Evolutionary conservation across 306 rosid genomes (phyloP).

Genomic region (Castanopsis chinensis): DNA sequence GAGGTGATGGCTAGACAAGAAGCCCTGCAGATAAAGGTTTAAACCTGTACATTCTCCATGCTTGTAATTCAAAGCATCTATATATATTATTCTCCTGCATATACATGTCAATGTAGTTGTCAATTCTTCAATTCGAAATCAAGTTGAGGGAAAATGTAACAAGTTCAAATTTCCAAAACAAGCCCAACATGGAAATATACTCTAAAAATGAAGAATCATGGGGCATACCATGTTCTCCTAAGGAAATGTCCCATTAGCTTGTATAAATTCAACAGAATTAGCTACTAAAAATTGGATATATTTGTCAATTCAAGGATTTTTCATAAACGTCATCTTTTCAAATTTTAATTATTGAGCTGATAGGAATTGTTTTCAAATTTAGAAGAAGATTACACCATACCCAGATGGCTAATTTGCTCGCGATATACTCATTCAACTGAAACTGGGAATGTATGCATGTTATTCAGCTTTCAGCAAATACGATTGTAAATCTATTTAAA

Average conservation of each 20-base stretch:
- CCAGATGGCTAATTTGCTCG: neutral
- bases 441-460: neutral
- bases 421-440: neutral
- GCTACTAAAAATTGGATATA: neutral
- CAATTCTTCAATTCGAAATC: neutral
- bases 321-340: neutral
- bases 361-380: neutral
- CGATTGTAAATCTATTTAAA: neutral
- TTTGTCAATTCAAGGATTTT: neutral
- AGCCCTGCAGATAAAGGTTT: slow-evolving; percentile 82
- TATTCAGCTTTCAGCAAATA: neutral
- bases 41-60: slow-evolving; percentile 82
- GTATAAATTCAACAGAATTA: neutral
- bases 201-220: neutral
- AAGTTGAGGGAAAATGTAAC: neutral
- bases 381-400: too few relatives aligned
- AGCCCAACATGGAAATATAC: neutral
- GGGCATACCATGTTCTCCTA: too few relatives aligned
- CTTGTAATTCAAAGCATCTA: slow-evolving; percentile 73
- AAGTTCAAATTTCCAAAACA: neutral
- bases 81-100: slow-evolving; percentile 77
- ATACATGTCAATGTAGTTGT: slow-evolving; percentile 15
- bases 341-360: neutral
- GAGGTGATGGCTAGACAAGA: slow-evolving; percentile 94
- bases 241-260: neutral